Conservation (phyloP, 75 land plant genomes). For the Pinus tabuliformis region DNA sequence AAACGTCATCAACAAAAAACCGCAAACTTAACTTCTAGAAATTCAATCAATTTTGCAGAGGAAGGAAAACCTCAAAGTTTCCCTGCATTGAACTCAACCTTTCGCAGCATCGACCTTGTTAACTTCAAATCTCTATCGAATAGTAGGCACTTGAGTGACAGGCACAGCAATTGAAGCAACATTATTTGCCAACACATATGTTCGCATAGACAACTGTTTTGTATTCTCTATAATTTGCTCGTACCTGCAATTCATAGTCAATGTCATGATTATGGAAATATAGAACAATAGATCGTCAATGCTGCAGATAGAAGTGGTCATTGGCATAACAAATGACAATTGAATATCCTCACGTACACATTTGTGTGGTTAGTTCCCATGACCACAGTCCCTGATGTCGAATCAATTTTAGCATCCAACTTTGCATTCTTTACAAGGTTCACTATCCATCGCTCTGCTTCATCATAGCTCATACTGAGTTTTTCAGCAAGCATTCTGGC, state of each 20-base stretch:
- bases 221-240: slow-evolving; percentile 91
- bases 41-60: too few relatives aligned
- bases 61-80: too few relatives aligned
- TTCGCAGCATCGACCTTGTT: too few relatives aligned
- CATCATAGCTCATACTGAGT: slow-evolving; percentile 87
- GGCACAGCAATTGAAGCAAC: slow-evolving; percentile 47
- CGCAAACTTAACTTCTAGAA: too few relatives aligned
- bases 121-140: too few relatives aligned
- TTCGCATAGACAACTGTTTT: slow-evolving; percentile 72
- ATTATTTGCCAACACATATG: slow-evolving; percentile 67
- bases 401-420: slow-evolving; percentile 90
- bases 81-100: too few relatives aligned
- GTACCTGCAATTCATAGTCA: slow-evolving; percentile 42
- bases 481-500: slow-evolving; percentile 91
- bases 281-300: background rate
- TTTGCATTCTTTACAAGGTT: slow-evolving; percentile 67
- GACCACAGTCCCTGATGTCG: slow-evolving; percentile 79
- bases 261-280: background rate
- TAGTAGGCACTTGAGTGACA: too few relatives aligned
- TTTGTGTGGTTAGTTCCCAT: slow-evolving; percentile 82
- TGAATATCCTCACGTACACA: slow-evolving; percentile 60
- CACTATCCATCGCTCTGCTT: slow-evolving; percentile 93
- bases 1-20: too few relatives aligned
- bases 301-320: background rate
- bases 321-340: background rate